Base-by-base conservation (phyloP, 345 rosid species). In the Noccaea bulbosa region DNA sequence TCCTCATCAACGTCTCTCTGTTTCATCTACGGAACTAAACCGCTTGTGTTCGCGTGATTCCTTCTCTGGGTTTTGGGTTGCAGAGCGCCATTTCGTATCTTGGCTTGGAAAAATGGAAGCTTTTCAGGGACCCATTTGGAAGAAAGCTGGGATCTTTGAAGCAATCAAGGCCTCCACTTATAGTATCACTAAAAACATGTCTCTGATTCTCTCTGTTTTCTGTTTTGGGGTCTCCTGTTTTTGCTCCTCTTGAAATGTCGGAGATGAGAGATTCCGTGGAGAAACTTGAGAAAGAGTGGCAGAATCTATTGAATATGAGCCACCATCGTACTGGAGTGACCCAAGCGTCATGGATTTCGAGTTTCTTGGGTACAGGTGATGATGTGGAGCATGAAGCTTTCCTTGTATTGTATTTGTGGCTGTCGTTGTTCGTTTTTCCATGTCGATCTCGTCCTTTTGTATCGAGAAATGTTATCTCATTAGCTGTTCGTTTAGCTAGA, bases 21-120 rank as follows among this genome's bases (percentile, higher is more conserved):
- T 57, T 51, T 7, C 54, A 1, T 52, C 82, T 0, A 11, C 14
- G 2, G 67, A 65, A 2, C 65, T 78, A 2, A 17, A 72, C 9
- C 41, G 4, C 5, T 69, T 77, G 48, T 76, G 81, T 27, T 51
- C 69, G 1, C 48, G 12, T 24, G 37, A 51, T 5, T 45, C 4
- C 0, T 75, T 79, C 45, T 30, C 57, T n/a, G 82, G 80, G 22
- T 81, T 85, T 85, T 65, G 50, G 58, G 0, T 8, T 33, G 82
- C 78, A 9, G 49, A 46, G 10, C 7, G 6, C 27, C 34, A 15
- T 10, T 84, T 84, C 82, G 37, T 64, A 3, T 27, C 17, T 5
- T 83, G 96, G 93, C 77, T 75, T 10, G 22, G 6, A 7, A 66
- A 70, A 32, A 74, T 90, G 88, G 80, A 55, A 8, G 45, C 81